These are phyloP conservation scores for Lasiodiplodia sp. DNA, from an alignment of 2,329 filamentous ascomycete species.

Conservation along the genomic window DNA sequence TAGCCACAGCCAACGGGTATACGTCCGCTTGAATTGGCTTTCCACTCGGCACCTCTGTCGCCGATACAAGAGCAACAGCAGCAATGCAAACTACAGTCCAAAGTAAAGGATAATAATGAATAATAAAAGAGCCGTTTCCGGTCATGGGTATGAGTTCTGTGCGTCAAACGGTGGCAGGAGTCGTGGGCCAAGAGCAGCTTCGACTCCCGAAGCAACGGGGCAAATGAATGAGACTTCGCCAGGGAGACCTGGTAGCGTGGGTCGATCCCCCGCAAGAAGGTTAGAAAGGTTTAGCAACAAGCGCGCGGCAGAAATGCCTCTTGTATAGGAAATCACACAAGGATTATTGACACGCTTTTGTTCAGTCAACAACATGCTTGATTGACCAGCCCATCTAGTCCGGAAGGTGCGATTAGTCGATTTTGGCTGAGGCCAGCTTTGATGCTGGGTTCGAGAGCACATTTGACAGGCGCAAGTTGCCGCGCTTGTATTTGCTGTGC, in stretches of 20 bases:
- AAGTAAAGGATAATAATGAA: background rate
- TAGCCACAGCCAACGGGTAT: background rate
- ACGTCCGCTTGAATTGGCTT: background rate
- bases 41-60: background rate
- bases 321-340: background rate
- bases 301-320: background rate
- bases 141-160: constrained; percentile 3
- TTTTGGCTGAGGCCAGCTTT: constrained; percentile 74
- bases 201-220: background rate
- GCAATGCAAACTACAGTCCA: background rate
- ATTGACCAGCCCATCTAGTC: background rate
- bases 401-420: constrained; percentile 63
- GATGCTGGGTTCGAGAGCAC: constrained; percentile 76
- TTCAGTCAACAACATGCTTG: background rate
- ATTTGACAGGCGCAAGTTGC: constrained; percentile 77
- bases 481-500: constrained; percentile 79
- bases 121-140: background rate
- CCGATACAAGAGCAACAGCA: background rate
- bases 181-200: background rate
- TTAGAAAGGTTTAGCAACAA: background rate
- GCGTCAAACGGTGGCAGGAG: background rate
- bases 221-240: constrained; percentile 2
- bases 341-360: background rate
- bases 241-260: background rate
- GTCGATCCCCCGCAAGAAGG: background rate